Evolutionary conservation across 345 rosid genomes (phyloP).

Genomic region (Rhodamnia rubescens): DNA sequence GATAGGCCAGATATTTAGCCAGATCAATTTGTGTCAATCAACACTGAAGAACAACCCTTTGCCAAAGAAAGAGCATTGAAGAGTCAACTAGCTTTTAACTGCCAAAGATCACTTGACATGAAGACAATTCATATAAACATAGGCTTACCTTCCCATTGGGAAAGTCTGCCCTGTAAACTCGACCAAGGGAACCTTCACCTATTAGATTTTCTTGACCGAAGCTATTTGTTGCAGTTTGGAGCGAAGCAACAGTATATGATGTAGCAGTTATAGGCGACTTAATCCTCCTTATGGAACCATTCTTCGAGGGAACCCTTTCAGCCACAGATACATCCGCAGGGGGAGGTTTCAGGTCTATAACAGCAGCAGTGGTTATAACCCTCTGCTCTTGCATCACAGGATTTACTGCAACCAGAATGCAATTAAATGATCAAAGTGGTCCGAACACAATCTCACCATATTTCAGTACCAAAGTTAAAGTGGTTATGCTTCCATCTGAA

Average conservation of each 20-base stretch:
- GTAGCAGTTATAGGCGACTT: constrained; percentile 77
- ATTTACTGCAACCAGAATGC: constrained; percentile 17
- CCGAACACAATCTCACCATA: background rate
- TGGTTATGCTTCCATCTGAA: background rate
- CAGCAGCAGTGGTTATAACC: constrained; percentile 51
- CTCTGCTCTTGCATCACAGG: constrained; percentile 55
- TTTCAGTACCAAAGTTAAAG: background rate
- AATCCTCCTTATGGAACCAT: constrained; percentile 56
- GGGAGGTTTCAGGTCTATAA: constrained; percentile 62
- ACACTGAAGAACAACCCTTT: background rate
- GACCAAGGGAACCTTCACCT: constrained; percentile 98
- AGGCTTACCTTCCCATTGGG: constrained; percentile 70
- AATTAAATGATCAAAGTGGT: background rate
- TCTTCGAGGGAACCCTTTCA: constrained; percentile 47
- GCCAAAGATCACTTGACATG: background rate
- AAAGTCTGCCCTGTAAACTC: constrained; percentile 90
- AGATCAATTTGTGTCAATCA: background rate
- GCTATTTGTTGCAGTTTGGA: constrained; percentile 87
- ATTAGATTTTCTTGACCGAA: constrained; percentile 83
- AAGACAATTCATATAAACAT: background rate
- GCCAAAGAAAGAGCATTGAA: background rate
- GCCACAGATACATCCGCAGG: constrained; percentile 58
- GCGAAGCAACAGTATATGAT: constrained; percentile 71
- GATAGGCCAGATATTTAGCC: background rate
- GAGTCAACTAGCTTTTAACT: background rate